Percentiles rank a stretch among this genome's conserved stretches.
Conservation (phyloP, 2,329 filamentous ascomycete species). For the Pezicula rhizophila region DNA sequence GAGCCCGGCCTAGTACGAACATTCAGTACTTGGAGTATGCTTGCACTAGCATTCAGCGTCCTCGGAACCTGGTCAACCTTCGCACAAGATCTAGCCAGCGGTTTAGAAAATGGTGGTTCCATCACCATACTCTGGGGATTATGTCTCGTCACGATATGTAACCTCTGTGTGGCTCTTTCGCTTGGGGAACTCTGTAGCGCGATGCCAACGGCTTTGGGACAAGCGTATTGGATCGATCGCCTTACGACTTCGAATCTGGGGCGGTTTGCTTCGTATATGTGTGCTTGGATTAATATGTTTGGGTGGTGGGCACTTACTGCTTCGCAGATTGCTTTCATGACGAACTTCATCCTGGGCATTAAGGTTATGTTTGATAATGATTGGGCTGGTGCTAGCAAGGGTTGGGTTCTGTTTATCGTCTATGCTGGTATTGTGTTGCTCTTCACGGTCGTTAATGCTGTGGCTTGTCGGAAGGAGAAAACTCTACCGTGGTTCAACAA, state of each 20-base stretch:
- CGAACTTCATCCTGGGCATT: conserved; percentile 50
- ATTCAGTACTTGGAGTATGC: conserved; percentile 50
- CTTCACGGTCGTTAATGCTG: conserved; percentile 44
- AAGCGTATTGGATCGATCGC: conserved; percentile 50
- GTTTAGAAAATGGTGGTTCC: conserved; percentile 48
- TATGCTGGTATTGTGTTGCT: conserved; percentile 43
- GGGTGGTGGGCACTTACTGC: conserved; percentile 53
- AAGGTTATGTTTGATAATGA: conserved; percentile 45
- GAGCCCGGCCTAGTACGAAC: conserved; percentile 37
- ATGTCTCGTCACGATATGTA: conserved; percentile 44
- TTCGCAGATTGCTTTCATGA: conserved; percentile 52
- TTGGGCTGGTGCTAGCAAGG: conserved; percentile 37
- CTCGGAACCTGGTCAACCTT: conserved; percentile 54
- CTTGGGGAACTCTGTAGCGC: conserved; percentile 50
- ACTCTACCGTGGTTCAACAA: conserved; percentile 48
- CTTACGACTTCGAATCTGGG: conserved; percentile 34
- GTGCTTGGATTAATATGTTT: conserved; percentile 55
- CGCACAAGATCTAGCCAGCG: conserved; percentile 45
- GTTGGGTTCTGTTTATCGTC: conserved; percentile 50
- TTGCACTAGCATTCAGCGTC: conserved; percentile 50
- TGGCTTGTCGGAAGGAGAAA: conserved; percentile 43
- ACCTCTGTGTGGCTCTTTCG: conserved; percentile 47
- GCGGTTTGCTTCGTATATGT: conserved; percentile 48
- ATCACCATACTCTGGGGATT: conserved; percentile 51
- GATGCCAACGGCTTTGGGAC: conserved; percentile 55